Evolutionary conservation across 352 stramenopile species (phyloP), one percentile per base, ranked within the genome.

Genomic region (Phytophthora citricola): DNA sequence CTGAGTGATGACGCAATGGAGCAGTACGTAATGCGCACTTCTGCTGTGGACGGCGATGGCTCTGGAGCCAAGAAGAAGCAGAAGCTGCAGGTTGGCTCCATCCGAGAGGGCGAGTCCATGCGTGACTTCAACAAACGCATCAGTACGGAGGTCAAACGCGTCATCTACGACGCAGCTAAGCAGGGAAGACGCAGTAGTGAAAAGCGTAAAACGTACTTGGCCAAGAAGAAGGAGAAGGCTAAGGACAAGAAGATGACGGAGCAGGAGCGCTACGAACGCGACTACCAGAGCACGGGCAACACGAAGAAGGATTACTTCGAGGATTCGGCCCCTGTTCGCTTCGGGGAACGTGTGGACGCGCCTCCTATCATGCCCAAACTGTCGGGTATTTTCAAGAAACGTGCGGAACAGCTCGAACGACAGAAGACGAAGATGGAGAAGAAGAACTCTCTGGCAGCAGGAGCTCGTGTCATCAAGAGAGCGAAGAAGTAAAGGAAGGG

Each of bases 111-210:
- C 1, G 87, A 95, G 68, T 89, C 70, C 47, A 93, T 95, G 85
- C 86, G 86, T 36, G 83, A 89, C 31, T 95, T 93, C 52, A 92
- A 91, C 71, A 91, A 93, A 58, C 87, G 87, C 47, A 93, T 95
- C 60, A 91, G 82, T 52, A 87, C 68, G 17, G 85, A 95, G 56
- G 87, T 95, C 38, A 91, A 91, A 69, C 83, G 82, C 40, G 87
- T 95, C 36, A 90, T 95, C 62, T 92, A 91, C 69, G 83, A 95
- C 62, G 85, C 91, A 39, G 77, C 85, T 34, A 93, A 93, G 71
- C 91, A 92, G 71, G 80, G 73, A 32, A 67, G 75, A 41, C 87
- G 83, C 61, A 83, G 78, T 51, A 90, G 61, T 36, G 81, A 88
- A 59, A 95, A 95, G 79, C 83, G 81, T 55, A 95, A 95, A 65